These are phyloP conservation scores for Xylaria intraflava DNA, from an alignment of 495 filamentous ascomycete genomes.

Conservation along the genomic window DNA sequence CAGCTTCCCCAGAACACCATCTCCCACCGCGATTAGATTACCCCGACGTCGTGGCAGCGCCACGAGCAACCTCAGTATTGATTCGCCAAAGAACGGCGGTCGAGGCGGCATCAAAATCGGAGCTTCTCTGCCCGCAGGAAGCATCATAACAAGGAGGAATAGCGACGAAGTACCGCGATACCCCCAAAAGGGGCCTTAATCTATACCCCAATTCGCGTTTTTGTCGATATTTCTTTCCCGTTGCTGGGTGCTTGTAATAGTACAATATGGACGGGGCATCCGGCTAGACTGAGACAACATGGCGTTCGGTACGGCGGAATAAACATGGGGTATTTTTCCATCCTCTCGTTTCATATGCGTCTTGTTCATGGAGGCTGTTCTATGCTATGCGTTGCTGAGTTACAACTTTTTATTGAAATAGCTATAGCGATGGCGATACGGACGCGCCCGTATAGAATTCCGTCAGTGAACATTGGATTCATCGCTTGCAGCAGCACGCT, in stretches of 20 bases:
- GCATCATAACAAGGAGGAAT: slow-evolving; percentile 16
- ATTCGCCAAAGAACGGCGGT: slow-evolving; percentile 20
- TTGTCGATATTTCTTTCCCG: not conserved
- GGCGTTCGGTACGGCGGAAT: not conserved
- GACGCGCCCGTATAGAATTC: no score
- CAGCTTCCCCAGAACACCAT: slow-evolving; percentile 13
- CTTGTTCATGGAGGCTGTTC: no score
- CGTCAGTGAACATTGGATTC: no score
- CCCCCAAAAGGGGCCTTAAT: not conserved
- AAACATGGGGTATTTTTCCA: not conserved
- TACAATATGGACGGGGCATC: not conserved
- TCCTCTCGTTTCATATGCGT: no score
- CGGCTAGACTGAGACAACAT: not conserved
- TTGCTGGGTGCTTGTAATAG: not conserved
- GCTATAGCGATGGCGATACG: no score
- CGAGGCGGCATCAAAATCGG: slow-evolving; percentile 33
- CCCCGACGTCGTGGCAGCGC: slow-evolving; percentile 17
- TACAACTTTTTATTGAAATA: no score
- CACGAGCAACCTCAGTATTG: slow-evolving; percentile 20
- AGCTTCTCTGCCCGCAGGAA: slow-evolving; percentile 15
- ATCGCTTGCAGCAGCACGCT: no score
- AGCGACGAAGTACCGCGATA: slow-evolving; percentile 17
- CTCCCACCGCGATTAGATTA: slow-evolving; percentile 8
- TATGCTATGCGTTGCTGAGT: no score
- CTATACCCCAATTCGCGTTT: not conserved